Conservation (phyloP, 805 yeast genomes). For the Kluyveromyces nonfermentans region DNA sequence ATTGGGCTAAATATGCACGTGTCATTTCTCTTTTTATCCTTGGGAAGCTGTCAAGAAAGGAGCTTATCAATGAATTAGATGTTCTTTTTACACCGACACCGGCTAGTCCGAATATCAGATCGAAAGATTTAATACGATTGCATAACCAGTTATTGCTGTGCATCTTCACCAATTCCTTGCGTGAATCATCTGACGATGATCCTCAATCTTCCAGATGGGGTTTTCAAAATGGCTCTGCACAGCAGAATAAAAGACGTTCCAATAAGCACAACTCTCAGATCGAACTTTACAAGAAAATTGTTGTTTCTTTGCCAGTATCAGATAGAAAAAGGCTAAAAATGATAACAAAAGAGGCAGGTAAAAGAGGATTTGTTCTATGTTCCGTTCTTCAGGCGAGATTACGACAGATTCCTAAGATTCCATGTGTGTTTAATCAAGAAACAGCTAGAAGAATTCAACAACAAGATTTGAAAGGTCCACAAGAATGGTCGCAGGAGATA, state of each 20-base stretch:
- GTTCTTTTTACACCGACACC: conserved; percentile 35
- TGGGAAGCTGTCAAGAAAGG: conserved; percentile 71
- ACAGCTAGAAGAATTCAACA: conserved; percentile 25
- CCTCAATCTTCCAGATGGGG: conserved; percentile 51
- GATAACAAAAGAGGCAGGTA: conserved; percentile 76
- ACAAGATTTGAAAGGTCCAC: conserved; percentile 33
- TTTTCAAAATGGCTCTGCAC: conserved; percentile 38
- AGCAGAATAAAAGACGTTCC: conserved; percentile 37
- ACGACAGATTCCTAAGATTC: conserved; percentile 59
- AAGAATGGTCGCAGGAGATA: conserved; percentile 89
- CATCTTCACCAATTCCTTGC: conserved; percentile 72
- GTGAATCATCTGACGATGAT: conserved; percentile 62
- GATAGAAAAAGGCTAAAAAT: conserved; percentile 80
- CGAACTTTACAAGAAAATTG: conserved; percentile 74
- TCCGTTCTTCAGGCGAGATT: conserved; percentile 61
- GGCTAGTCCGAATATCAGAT: conserved; percentile 1
- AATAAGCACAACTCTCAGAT: conserved; percentile 56
- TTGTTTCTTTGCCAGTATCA: conserved; percentile 73
- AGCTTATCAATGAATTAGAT: conserved; percentile 50
- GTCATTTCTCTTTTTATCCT: conserved; percentile 65
- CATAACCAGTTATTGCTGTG: conserved; percentile 81
- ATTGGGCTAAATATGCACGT: conserved; percentile 81
- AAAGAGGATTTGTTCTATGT: conserved; percentile 63
- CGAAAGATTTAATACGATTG: conserved; percentile 28
- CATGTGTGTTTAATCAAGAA: conserved; percentile 41